These are phyloP conservation scores for Medicago arabica DNA, from an alignment of 306 rosid genomes.

Conservation along the genomic window DNA sequence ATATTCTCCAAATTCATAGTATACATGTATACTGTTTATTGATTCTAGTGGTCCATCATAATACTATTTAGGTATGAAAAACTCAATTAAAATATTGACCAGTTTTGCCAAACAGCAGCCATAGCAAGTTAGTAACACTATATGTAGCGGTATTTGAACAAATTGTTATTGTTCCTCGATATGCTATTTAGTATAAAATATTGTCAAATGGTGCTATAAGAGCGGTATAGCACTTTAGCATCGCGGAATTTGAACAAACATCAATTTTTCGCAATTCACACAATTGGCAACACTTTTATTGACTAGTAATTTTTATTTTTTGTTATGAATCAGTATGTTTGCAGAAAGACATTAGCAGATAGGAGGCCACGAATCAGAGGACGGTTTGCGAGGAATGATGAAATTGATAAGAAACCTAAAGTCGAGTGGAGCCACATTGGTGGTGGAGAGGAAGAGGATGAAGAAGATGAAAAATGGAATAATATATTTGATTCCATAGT, in stretches of 20 bases:
- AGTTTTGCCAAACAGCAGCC: background rate
- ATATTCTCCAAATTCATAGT: conserved; percentile 1
- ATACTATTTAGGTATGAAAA: conserved; percentile 4
- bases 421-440: conserved; percentile 62
- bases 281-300: background rate
- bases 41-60: conserved; percentile 2
- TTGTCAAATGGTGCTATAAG: background rate
- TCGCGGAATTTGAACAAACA: background rate
- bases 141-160: background rate
- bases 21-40: conserved; percentile 1
- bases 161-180: background rate
- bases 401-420: conserved; percentile 54
- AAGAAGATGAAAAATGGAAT: conserved; percentile 75
- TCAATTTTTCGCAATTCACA: background rate
- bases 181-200: background rate
- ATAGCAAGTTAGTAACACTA: background rate
- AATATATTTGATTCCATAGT: conserved; percentile 67
- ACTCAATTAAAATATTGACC: background rate
- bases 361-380: conserved; percentile 92
- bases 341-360: conserved; percentile 95
- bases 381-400: conserved; percentile 80
- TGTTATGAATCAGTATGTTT: conserved; percentile 67
- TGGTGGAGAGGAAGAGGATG: conserved; percentile 63
- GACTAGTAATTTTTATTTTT: background rate
- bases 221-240: background rate